A percentile compares a stretch with the other conserved stretches of the same genome.
phyloP scores from a whole-genome alignment of 805 yeast genomes.

The Diddensiella transvaalensis region DNA sequence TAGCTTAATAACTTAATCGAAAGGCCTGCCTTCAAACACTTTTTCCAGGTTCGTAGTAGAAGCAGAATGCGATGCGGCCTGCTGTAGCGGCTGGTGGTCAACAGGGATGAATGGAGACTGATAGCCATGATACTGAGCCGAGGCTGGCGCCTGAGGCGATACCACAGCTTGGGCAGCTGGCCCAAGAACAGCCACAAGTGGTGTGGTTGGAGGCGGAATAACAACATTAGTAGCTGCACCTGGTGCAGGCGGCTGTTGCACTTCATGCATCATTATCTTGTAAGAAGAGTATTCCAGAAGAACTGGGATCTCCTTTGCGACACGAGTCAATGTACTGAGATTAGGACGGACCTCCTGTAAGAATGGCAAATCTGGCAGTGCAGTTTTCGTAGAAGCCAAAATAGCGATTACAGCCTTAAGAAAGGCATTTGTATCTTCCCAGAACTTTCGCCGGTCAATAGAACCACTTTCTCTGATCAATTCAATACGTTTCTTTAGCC shows the following conservation, averaged over 20 bases:
- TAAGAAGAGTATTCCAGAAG: conserved; percentile 66
- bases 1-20: background rate
- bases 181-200: conserved; percentile 38
- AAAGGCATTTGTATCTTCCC: conserved; percentile 82
- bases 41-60: background rate
- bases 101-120: conserved; percentile 19
- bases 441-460: conserved; percentile 59
- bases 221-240: conserved; percentile 7
- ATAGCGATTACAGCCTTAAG: conserved; percentile 80
- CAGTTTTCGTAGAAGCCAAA: conserved; percentile 74
- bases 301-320: conserved; percentile 90
- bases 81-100: conserved; percentile 4
- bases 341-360: conserved; percentile 76
- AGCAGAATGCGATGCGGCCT: conserved; percentile 2
- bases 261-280: conserved; percentile 26
- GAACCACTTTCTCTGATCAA: conserved; percentile 47
- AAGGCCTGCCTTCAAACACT: background rate
- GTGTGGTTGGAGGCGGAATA: conserved; percentile 35
- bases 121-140: conserved; percentile 11
- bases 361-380: conserved; percentile 77
- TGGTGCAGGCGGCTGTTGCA: conserved; percentile 12
- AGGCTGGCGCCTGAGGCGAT: conserved; percentile 14
- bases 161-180: conserved; percentile 39
- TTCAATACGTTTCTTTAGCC: conserved; percentile 53
- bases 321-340: conserved; percentile 76